Evolutionary conservation across 768 basidiomycete species (phyloP), one percentile per base, ranked within the genome.

Genomic region (Sarcomyxa edulis): DNA sequence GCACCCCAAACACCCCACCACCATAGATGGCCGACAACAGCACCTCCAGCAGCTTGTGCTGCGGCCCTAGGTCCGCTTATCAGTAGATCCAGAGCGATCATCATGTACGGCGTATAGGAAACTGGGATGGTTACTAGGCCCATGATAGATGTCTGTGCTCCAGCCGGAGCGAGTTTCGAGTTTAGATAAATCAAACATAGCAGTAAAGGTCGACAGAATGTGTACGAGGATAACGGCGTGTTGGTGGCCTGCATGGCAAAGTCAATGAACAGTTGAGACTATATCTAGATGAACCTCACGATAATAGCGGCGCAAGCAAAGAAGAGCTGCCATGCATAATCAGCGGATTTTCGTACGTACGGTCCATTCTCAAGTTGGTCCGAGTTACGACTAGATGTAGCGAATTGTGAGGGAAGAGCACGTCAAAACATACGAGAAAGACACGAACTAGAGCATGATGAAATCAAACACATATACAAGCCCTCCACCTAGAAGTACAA

Each of bases 21-120:
- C 84, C 87, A 92, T 7, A 75, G 54, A 53, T 93, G 88, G 0
- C 90, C 90, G 2, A 81, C 73, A 22, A 87, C 69, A 23, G 84
- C 71, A 6, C 91, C 91, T 0, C 81, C 79, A 33, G 88, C 54
- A 18, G 72, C 63, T 19, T 65, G 50, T 6, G 76, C 72, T 4
- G 80, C 84, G 3, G 70, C 74, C 1, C 43, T 26, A 0, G 79
- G 74, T 3, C 84, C 84, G 8, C 61, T 77, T 43, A 70, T 69
- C 50, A 92, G 53, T 32, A 85, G 54, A 56, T 93, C 91, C 50
- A 94, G 59, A 25, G 53, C 76, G 36, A 93, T 71, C 52, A 93
- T 69, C 26, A 76, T 67, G 53, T 81, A 90, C 1, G 91, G 86
- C 42, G 81, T 74, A 58, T 83, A 92, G 45, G 62, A 61, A 42